Percentiles rank a stretch among this genome's conserved stretches.
Conservation (phyloP, 352 stramenopile genomes). For the Phytophthora podocarpi region DNA sequence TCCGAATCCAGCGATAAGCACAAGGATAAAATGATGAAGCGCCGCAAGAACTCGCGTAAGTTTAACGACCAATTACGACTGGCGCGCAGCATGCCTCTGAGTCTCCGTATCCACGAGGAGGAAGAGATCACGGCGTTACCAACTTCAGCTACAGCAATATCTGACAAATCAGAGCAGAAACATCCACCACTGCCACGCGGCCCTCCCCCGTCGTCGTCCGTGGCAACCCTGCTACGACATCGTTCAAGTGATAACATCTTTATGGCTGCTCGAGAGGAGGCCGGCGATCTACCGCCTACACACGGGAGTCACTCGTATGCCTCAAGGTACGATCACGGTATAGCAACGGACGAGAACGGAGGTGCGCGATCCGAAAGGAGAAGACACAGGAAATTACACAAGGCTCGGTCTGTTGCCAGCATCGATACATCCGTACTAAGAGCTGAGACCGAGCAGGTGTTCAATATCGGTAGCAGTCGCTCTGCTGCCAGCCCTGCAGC, state of each 20-base stretch:
- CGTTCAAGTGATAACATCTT: slow-evolving; percentile 47
- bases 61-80: slow-evolving; percentile 73
- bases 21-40: slow-evolving; percentile 55
- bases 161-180: slow-evolving; percentile 18
- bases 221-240: slow-evolving; percentile 31
- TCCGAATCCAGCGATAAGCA: slow-evolving; percentile 40
- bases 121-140: slow-evolving; percentile 17
- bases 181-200: slow-evolving; percentile 33
- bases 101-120: slow-evolving; percentile 57
- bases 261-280: slow-evolving; percentile 21
- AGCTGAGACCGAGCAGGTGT: slow-evolving; percentile 20
- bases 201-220: slow-evolving; percentile 25
- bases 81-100: slow-evolving; percentile 59
- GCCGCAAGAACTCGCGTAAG: slow-evolving; percentile 65
- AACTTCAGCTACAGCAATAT: slow-evolving; percentile 9
- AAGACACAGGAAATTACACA: slow-evolving; percentile 43
- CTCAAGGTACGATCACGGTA: slow-evolving; percentile 12
- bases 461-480: slow-evolving; percentile 22
- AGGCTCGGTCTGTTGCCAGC: slow-evolving; percentile 59
- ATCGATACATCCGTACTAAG: slow-evolving; percentile 62
- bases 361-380: slow-evolving; percentile 25
- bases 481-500: slow-evolving; percentile 16
- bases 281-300: slow-evolving; percentile 26
- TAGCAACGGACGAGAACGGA: slow-evolving; percentile 27
- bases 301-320: slow-evolving; percentile 15